Conservation (phyloP, 352 stramenopile species). For the Phytophthora idaei region DNA sequence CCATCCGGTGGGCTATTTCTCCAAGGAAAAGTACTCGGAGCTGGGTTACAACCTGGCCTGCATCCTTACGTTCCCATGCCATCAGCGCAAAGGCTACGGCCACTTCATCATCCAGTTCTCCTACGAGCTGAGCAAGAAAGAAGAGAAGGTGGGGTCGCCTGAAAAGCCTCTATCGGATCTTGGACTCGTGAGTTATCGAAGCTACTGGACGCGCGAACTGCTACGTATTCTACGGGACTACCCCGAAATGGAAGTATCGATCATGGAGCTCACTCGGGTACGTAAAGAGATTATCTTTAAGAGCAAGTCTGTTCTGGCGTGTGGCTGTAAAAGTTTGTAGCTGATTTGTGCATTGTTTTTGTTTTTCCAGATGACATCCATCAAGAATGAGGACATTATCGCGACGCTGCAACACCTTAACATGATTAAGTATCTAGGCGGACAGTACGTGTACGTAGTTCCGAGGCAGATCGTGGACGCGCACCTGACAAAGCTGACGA, state of each 20-base stretch:
- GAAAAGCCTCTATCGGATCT: slow-evolving; percentile 99
- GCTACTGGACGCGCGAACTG: slow-evolving; percentile 98
- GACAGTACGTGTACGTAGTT: slow-evolving; percentile 98
- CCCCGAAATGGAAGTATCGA: slow-evolving; percentile 85
- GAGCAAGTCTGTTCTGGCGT: slow-evolving; percentile 13
- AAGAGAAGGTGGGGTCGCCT: slow-evolving; percentile 97
- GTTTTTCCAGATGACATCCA: slow-evolving; percentile 64
- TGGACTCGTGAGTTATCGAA: slow-evolving; percentile 98
- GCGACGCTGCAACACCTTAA: slow-evolving; percentile 97
- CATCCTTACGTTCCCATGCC: slow-evolving; percentile 99
- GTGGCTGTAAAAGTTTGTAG: background rate
- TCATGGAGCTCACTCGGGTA: slow-evolving; percentile 96
- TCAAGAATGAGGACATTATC: slow-evolving; percentile 99
- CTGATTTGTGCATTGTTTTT: background rate
- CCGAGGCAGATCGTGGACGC: slow-evolving; percentile 92
- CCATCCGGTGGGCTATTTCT: slow-evolving; percentile 99
- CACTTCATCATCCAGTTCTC: slow-evolving; percentile 99
- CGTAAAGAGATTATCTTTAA: slow-evolving; percentile 7
- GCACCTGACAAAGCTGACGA: slow-evolving; percentile 78
- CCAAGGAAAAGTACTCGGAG: slow-evolving; percentile 98
- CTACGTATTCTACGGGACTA: slow-evolving; percentile 90
- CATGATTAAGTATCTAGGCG: slow-evolving; percentile 99
- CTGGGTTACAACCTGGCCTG: slow-evolving; percentile 99
- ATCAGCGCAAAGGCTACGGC: slow-evolving; percentile 98
- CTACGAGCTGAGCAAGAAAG: slow-evolving; percentile 99